Conservation (phyloP, 345 rosid genomes). For the Cardamine resedifolia region DNA sequence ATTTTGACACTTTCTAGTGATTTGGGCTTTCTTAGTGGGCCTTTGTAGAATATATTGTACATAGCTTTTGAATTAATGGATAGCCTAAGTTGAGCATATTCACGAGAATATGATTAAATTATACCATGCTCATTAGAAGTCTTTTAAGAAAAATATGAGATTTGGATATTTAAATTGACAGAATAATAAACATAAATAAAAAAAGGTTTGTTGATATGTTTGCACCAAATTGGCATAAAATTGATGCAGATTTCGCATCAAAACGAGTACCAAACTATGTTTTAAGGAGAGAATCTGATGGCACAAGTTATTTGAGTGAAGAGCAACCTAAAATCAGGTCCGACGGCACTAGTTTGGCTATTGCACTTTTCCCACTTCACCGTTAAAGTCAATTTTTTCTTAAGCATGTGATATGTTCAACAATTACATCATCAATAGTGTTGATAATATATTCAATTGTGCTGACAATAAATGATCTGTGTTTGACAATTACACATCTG, state of each 20-base stretch:
- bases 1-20: neutral
- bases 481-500: neutral
- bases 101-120: neutral
- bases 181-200: too few relatives aligned
- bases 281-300: too few relatives aligned
- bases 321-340: neutral
- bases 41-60: neutral
- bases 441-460: neutral
- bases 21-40: conserved; percentile 28
- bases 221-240: too few relatives aligned
- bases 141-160: neutral
- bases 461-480: neutral
- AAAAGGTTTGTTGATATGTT: too few relatives aligned
- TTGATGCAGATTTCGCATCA: too few relatives aligned
- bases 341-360: neutral
- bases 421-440: conserved; percentile 1
- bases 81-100: neutral
- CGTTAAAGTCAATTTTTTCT: neutral
- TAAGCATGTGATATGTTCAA: neutral
- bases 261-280: too few relatives aligned
- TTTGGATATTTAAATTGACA: too few relatives aligned
- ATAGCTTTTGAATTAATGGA: neutral
- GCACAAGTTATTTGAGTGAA: neutral
- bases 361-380: neutral
- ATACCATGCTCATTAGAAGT: neutral